Conservation (phyloP, 257 asterid genomes). For the Ajuga chamaepitys region DNA sequence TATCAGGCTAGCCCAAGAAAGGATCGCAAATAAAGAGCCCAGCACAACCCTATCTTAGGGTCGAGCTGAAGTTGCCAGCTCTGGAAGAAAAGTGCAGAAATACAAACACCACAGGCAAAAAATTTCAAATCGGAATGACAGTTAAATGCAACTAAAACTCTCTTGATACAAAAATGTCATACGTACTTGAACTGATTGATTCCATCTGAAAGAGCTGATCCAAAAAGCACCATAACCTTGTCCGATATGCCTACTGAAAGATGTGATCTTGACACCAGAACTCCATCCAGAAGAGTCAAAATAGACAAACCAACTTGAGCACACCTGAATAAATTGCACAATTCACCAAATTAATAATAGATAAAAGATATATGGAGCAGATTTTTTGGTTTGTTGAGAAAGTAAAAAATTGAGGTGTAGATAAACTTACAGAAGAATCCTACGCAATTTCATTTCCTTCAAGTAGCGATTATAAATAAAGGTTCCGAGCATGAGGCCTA, state of each 20-base stretch:
- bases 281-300: constrained; percentile 50
- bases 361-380: neutral
- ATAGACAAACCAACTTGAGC: constrained; percentile 72
- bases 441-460: constrained; percentile 69
- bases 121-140: neutral
- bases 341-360: neutral
- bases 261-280: constrained; percentile 61
- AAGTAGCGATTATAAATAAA: constrained; percentile 64
- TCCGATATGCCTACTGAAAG: constrained; percentile 67
- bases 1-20: too few species aligned
- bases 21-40: too few species aligned
- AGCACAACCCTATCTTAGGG: too few species aligned
- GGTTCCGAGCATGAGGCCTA: constrained; percentile 91
- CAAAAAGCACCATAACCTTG: constrained; percentile 63
- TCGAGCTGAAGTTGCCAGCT: too few species aligned
- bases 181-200: constrained; percentile 94
- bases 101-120: too few species aligned
- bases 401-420: constrained; percentile 1
- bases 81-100: too few species aligned
- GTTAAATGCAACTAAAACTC: neutral
- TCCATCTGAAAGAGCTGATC: constrained; percentile 87
- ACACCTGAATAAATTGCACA: constrained; percentile 39
- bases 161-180: neutral
- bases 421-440: constrained; percentile 72
- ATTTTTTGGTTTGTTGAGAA: neutral